A percentile compares a stretch with the other conserved stretches of the same genome.
phyloP scores from a whole-genome alignment of 179 eudicot species.

The Sideroxylon spinosum region DNA sequence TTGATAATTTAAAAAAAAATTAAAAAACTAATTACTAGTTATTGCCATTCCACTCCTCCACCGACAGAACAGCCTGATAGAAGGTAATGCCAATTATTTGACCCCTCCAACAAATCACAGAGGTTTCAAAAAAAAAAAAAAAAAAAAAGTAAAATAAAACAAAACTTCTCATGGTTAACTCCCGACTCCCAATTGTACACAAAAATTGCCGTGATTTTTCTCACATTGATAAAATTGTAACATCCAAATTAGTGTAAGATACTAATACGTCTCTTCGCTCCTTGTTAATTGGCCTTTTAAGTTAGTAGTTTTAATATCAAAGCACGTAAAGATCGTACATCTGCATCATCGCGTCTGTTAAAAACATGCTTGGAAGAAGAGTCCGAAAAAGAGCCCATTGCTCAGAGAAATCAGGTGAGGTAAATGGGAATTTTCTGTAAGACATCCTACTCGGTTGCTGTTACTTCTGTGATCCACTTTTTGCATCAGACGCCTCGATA shows the following conservation, averaged over 20 bases:
- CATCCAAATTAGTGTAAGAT: background rate
- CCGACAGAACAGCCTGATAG: background rate
- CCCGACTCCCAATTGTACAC: background rate
- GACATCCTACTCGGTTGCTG: slow-evolving; percentile 3
- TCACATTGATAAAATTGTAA: no score
- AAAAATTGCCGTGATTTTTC: no score
- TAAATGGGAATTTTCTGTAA: slow-evolving; percentile 13
- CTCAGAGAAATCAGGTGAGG: slow-evolving; percentile 28
- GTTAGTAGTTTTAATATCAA: background rate
- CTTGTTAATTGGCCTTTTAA: no score
- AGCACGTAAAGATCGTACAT: slow-evolving; percentile 26
- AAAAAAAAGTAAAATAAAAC: no score
- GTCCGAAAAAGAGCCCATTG: slow-evolving; percentile 20
- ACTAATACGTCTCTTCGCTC: background rate
- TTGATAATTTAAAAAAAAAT: no score
- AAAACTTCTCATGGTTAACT: no score
- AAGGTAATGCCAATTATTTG: background rate
- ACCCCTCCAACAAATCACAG: background rate
- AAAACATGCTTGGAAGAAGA: slow-evolving; percentile 22
- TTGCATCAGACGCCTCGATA: slow-evolving; percentile 1
- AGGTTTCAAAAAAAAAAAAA: no score
- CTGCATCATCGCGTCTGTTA: background rate
- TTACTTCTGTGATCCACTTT: slow-evolving; percentile 2
- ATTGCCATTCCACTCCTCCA: background rate
- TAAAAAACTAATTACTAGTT: no score